These are phyloP conservation scores for Wickerhamiella spandovensis DNA, from an alignment of 805 yeast species.

Conservation along the genomic window DNA sequence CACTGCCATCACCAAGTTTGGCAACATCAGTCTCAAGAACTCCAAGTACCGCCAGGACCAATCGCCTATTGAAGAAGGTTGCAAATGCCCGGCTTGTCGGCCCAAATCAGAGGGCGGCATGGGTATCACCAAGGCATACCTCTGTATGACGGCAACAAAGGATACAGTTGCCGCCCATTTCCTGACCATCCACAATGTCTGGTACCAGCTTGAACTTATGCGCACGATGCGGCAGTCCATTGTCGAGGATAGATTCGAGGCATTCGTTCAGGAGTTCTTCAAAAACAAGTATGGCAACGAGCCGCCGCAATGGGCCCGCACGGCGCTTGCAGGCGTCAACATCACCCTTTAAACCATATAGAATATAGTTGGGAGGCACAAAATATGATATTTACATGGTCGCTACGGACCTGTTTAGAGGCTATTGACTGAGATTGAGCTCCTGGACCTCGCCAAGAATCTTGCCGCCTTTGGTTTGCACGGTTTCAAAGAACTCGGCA, in stretches of 20 bases:
- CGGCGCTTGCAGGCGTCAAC: conserved; percentile 27
- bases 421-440: not conserved
- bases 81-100: conserved; percentile 29
- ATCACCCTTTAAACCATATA: too few species aligned
- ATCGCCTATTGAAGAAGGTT: conserved; percentile 28
- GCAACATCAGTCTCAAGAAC: conserved; percentile 26
- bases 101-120: conserved; percentile 24
- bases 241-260: conserved; percentile 26
- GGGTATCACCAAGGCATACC: conserved; percentile 28
- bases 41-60: conserved; percentile 25
- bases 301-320: conserved; percentile 32
- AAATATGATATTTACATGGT: too few species aligned
- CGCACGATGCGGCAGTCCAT: conserved; percentile 28
- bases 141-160: conserved; percentile 27
- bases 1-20: conserved; percentile 30
- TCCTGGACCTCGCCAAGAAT: conserved; percentile 2
- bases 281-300: conserved; percentile 24
- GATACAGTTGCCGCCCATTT: conserved; percentile 34
- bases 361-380: conserved; percentile 9
- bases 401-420: not conserved
- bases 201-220: conserved; percentile 32
- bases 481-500: conserved; percentile 38
- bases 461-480: conserved; percentile 30
- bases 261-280: conserved; percentile 27
- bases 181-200: conserved; percentile 31